Evolutionary conservation across 257 asterid species (phyloP), one percentile per base, ranked within the genome.

Genomic region (Leonotis leonurus): DNA sequence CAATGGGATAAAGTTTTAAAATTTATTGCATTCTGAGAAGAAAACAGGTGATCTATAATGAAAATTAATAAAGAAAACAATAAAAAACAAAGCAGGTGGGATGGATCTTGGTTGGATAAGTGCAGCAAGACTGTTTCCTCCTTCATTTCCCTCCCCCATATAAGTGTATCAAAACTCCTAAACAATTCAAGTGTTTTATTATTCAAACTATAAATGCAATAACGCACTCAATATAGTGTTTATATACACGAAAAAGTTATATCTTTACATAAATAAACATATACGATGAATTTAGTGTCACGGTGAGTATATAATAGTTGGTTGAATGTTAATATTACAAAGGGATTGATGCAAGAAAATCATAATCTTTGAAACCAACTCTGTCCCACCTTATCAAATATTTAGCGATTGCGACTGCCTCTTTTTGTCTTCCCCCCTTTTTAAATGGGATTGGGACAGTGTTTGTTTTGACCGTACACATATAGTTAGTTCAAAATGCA

Each of bases 11-110:
- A 49, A 70, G 48, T 35, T 58, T 73, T 62, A 45, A 20, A 49
- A 33, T 14, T 30, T 17, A 68, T 57, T 45, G 81, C 73, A 79
- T 69, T 51, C 77, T 77, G 83, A 60, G 74, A 62, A 17, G 62
- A 55, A 22, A 62, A 49, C 62, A 46, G 51, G 51, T 44, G 16
- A 27, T 30, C 39, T 46, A 51, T 59, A 45, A 41, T 35, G 2
- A 11, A 12, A 32, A 14, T n/a, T n/a, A 12, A 2, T 12, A 12
- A 27, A n/a, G 3, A 1, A 10, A 4, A 6, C 0, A 12, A 39
- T 10, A 33, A 26, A 50, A 65, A 41, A 10, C 21, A 26, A 21
- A 14, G 40, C 82, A 71, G 78, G 69, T 62, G 64, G 77, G 63
- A 64, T 52, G 65, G 57, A 67, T 73, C 75, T 68, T 70, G 70